phyloP scores from a whole-genome alignment of 768 basidiomycete species.

The Harrya chromipes region DNA sequence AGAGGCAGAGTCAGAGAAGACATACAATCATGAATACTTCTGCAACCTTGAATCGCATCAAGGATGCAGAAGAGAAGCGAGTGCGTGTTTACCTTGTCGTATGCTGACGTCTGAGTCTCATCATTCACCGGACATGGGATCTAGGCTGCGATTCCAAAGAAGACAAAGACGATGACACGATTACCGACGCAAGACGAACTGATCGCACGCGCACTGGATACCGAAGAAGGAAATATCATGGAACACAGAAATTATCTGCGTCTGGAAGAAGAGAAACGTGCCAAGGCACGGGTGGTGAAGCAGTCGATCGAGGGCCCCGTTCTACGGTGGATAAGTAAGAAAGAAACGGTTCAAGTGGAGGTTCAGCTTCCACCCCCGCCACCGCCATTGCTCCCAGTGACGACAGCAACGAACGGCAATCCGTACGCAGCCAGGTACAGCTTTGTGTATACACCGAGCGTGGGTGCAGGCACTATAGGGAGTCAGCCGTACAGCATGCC shows the following conservation, averaged over 20 bases:
- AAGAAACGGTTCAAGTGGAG: constrained; percentile 53
- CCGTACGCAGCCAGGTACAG: constrained; percentile 16
- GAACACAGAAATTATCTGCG: constrained; percentile 78
- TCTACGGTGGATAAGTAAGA: constrained; percentile 66
- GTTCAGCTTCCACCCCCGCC: constrained; percentile 22
- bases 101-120: not conserved
- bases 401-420: constrained; percentile 9
- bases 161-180: constrained; percentile 49
- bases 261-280: constrained; percentile 79
- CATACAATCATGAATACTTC: constrained; percentile 72
- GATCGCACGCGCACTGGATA: constrained; percentile 79
- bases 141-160: constrained; percentile 62
- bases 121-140: no score
- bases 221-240: constrained; percentile 78
- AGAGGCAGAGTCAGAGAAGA: constrained; percentile 59
- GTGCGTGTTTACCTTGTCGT: constrained; percentile 30
- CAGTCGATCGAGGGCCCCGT: constrained; percentile 62
- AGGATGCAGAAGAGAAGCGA: constrained; percentile 60
- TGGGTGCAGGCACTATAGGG: constrained; percentile 1
- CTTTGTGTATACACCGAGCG: constrained; percentile 19
- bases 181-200: constrained; percentile 75
- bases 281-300: constrained; percentile 57
- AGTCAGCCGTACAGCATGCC: constrained; percentile 24
- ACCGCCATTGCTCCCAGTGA: constrained; percentile 28
- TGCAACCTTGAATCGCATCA: constrained; percentile 59